Conservation (phyloP, 2,329 filamentous ascomycete genomes). For the Ceratocystis destructans region DNA sequence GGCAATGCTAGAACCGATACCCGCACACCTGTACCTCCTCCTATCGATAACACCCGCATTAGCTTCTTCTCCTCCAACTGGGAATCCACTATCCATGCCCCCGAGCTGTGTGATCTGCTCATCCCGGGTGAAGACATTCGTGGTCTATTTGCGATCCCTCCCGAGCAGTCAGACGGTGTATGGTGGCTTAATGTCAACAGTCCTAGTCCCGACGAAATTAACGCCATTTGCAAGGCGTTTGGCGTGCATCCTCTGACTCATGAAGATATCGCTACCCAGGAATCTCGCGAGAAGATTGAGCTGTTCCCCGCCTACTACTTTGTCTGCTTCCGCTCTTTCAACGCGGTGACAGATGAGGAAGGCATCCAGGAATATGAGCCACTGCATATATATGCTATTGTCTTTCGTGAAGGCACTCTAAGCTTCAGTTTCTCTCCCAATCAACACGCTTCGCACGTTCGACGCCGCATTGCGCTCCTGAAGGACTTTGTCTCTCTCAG, state of each 20-base stretch:
- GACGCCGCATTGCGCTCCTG: constrained; percentile 78
- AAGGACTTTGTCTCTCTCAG: constrained; percentile 92
- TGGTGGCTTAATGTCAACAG: constrained; percentile 97
- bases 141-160: constrained; percentile 62
- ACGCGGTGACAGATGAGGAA: constrained; percentile 59
- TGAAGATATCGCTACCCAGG: constrained; percentile 90
- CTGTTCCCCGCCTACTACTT: constrained; percentile 97
- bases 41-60: constrained; percentile 62
- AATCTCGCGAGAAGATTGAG: constrained; percentile 96
- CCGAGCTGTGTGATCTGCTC: constrained; percentile 74
- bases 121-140: constrained; percentile 82
- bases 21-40: constrained; percentile 23
- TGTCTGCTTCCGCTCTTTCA: constrained; percentile 91
- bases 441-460: constrained; percentile 73
- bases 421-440: constrained; percentile 90
- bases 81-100: constrained; percentile 83
- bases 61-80: constrained; percentile 95
- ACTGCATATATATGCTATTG: constrained; percentile 91
- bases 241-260: constrained; percentile 89
- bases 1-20: constrained; percentile 18
- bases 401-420: constrained; percentile 87
- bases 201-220: constrained; percentile 76
- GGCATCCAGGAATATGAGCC: constrained; percentile 79
- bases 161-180: constrained; percentile 58
- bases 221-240: constrained; percentile 82